Conservation (phyloP, 129 eudicot species). For the Kitagawia praeruptora region DNA sequence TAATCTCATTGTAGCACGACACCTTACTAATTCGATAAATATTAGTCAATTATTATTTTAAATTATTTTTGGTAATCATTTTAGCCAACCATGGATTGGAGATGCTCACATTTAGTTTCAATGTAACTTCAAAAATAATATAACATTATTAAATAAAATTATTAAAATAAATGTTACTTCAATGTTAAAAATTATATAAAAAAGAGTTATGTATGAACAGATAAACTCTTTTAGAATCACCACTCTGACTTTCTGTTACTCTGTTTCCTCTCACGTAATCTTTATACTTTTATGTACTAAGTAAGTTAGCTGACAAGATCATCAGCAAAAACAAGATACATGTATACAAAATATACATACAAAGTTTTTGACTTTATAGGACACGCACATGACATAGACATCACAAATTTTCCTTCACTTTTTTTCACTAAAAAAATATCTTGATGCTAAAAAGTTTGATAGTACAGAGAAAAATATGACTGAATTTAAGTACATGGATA, state of each 20-base stretch:
- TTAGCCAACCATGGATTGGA: too few species aligned
- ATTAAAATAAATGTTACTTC: too few species aligned
- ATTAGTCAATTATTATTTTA: too few species aligned
- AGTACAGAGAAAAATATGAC: conserved; percentile 18
- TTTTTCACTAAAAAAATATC: not conserved
- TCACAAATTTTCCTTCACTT: not conserved
- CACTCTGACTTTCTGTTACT: not conserved
- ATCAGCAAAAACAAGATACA: not conserved
- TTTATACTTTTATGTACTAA: not conserved
- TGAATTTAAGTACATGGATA: conserved; percentile 21
- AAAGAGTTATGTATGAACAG: too few species aligned
- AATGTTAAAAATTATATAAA: too few species aligned
- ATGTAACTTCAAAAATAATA: too few species aligned
- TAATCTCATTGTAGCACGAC: too few species aligned
- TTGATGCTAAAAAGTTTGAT: not conserved
- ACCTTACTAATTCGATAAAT: too few species aligned
- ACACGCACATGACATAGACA: not conserved
- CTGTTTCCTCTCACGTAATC: not conserved
- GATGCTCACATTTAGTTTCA: too few species aligned
- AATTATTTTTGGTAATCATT: too few species aligned
- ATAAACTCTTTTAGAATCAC: not conserved
- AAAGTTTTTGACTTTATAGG: not conserved
- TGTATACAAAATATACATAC: not conserved
- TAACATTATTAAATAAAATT: too few species aligned
- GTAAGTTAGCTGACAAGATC: not conserved